Conservation (phyloP, 2,329 filamentous ascomycete genomes). For the Neonectria faginata region DNA sequence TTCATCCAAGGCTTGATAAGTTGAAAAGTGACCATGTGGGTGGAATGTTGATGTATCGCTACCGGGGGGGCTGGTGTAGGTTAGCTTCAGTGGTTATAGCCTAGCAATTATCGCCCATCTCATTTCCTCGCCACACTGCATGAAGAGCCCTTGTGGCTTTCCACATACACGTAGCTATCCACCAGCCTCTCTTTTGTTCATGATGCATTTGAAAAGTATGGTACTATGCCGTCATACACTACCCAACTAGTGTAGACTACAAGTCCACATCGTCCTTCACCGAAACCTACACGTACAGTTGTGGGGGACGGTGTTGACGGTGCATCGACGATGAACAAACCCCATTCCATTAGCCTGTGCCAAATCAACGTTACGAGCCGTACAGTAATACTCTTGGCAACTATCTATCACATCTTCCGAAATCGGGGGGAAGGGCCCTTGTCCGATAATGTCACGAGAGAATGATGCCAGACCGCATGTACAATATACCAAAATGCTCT, state of each 20-base stretch:
- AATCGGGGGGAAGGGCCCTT: not conserved
- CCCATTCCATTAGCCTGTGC: not conserved
- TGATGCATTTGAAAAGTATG: not conserved
- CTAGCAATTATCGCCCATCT: not conserved
- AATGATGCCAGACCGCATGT: not conserved
- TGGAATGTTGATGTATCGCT: not conserved
- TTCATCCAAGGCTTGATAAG: slow-evolving; percentile 19
- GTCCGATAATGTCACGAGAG: not conserved
- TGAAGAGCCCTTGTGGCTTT: not conserved
- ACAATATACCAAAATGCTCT: not conserved
- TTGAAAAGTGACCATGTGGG: not conserved
- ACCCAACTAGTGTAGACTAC: not conserved
- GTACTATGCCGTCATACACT: not conserved
- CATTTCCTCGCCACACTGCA: not conserved
- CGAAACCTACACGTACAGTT: not conserved
- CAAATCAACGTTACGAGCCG: not conserved
- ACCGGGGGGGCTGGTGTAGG: not conserved
- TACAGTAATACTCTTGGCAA: not conserved
- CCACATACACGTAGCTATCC: too few relatives aligned
- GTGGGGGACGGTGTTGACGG: not conserved
- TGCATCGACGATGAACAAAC: not conserved
- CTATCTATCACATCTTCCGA: not conserved
- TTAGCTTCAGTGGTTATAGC: not conserved
- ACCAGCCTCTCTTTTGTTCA: not conserved
- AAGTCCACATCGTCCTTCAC: not conserved